These are phyloP conservation scores for Tetrapisispora iriomotensis DNA, from an alignment of 805 yeast species.

Conservation along the genomic window DNA sequence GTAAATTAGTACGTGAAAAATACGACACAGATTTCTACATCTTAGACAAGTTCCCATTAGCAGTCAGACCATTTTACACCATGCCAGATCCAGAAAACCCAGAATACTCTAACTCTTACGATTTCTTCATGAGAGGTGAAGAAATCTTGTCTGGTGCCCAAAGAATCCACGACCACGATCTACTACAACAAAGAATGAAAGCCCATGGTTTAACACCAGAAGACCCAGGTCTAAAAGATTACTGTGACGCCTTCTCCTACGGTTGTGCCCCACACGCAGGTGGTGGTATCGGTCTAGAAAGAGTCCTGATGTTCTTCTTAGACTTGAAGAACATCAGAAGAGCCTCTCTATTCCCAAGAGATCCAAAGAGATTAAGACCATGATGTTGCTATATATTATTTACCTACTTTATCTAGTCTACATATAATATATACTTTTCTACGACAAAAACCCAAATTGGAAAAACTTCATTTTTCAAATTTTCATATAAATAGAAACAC, in stretches of 20 bases:
- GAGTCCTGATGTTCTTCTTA: constrained; percentile 96
- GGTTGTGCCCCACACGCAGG: constrained; percentile 99
- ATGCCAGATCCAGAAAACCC: constrained; percentile 96
- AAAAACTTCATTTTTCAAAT: too few relatives aligned
- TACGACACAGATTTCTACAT: constrained; percentile 97
- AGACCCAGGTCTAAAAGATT: constrained; percentile 78
- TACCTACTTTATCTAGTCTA: too few relatives aligned
- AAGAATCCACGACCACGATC: constrained; percentile 90
- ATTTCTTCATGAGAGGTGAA: constrained; percentile 99
- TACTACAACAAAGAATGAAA: constrained; percentile 71
- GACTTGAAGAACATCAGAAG: constrained; percentile 96
- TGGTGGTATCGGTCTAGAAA: constrained; percentile 98
- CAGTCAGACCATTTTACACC: constrained; percentile 95
- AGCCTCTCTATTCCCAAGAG: constrained; percentile 99
- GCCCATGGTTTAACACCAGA: constrained; percentile 75
- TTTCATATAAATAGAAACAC: too few relatives aligned
- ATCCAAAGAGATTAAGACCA: constrained; percentile 90
- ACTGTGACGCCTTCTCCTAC: constrained; percentile 82
- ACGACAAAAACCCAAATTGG: too few relatives aligned
- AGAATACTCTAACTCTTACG: constrained; percentile 92
- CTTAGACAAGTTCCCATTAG: constrained; percentile 95
- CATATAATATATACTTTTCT: too few relatives aligned
- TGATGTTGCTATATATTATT: too few relatives aligned
- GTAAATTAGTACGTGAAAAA: constrained; percentile 83
- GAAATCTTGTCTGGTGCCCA: constrained; percentile 99